Evolutionary conservation across 2,329 filamentous ascomycete genomes (phyloP), one percentile per base, ranked within the genome.

Genomic region (Rugonectria rugulosa): DNA sequence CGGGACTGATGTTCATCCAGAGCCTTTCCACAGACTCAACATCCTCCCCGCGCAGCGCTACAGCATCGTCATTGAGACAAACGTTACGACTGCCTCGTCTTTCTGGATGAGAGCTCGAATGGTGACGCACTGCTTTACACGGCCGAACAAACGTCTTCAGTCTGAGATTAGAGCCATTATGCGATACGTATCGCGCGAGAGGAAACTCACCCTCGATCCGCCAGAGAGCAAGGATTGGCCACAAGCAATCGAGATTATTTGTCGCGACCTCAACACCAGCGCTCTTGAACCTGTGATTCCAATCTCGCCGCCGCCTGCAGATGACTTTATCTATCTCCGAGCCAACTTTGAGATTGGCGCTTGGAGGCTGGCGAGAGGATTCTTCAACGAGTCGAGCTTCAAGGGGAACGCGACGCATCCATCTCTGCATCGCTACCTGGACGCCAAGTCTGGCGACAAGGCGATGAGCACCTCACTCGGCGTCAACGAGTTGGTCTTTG

Each of bases 41-140:
- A 76, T 92, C 19, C 81, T 86, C 7, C 87, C 88, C 2, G 88
- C 88, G 0, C 89, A 92, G 67, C 81, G 89, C 12, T 91, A 90
- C 65, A 89, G 87, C 64, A 78, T 88, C 12, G 72, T 91, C 0
- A 65, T 92, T 1, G 82, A 83, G 2, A 79, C 87, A 6, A 86
- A 87, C 66, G 81, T 82, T 43, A 79, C 80, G 2, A 75, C 77
- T 0, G 68, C 72, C 5, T 70, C 80, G 14, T 75, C 83, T 7
- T 91, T 87, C 66, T 88, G 88, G 75, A 80, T 91, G 60, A 79
- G 88, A 19, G 85, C 86, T 0, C 78, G 66, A 1, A 77, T 77
- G 73, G 67, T 76, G 2, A 70, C 74, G 0, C 72, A 75, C 40
- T 77, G 75, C 50, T 77, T 77, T 48, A 68, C 68, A 5, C 67